Base-by-base conservation (phyloP, 768 basidiomycete genomes). In the Russula dissimulans region DNA sequence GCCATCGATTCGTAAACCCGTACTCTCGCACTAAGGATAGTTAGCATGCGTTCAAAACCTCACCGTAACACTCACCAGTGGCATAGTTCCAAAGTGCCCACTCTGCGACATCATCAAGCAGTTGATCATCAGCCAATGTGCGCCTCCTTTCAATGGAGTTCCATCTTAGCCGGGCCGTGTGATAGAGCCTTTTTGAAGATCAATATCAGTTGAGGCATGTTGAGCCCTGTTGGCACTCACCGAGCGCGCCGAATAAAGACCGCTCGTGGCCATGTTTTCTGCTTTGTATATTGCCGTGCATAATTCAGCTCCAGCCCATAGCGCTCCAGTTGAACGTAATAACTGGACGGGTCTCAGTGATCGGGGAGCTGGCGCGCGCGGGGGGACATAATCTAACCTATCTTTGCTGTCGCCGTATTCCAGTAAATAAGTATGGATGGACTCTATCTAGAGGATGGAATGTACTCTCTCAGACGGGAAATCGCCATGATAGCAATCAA, bases 71-170 rank as follows among this genome's bases (percentile, higher is more conserved):
- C 72, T 50, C 61, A 78, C 77, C 72, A 29, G 73, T 73, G 6
- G 86, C 80, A 71, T 88, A 90, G 64, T 86, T 78, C 86, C 87
- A 90, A 71, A 90, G 74, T 1, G 82, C 84, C 87, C 87, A 90
- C 61, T 87, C 81, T 1, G 82, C 76, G 1, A 88, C 71, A 68
- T 90, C 87, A 65, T 87, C 86, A 50, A 90, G 82, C 36, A 90
- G 74, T 15, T 70, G 67, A 65, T 87, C 80, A 69, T 88, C 84
- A 12, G 85, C 71, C 4, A 74, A 69, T 4, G 83, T 80, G 56
- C 86, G 78, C 58, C 73, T 74, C 48, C 87, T 78, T 68, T 89
- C 87, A n/a, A 86, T 78, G 0, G 82, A 81, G 65, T 87, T 88
- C 86, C 87, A 88, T 12, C 79, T 77, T 49, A 89, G 71, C 17